A percentile compares a stretch with the other conserved stretches of the same genome.
Conservation (phyloP, 139 green algal genomes). For the Yamagishiella unicocca region DNA sequence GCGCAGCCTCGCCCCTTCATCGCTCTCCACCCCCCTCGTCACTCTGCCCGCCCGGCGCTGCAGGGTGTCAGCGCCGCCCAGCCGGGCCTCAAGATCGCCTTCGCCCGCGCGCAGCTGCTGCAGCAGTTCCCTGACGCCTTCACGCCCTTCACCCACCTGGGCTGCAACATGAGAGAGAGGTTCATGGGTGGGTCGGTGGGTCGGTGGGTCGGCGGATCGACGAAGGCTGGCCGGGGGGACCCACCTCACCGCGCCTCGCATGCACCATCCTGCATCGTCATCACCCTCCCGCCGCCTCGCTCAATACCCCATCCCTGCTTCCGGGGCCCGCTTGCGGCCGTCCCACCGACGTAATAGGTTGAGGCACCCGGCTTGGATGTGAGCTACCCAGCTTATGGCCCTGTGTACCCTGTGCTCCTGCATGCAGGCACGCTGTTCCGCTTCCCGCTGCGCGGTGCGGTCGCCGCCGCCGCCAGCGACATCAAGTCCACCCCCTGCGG, state of each 20-base stretch:
- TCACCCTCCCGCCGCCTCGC: not conserved
- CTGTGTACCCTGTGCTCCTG: too few species aligned
- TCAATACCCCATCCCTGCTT: not conserved
- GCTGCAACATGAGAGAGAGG: conserved; percentile 23
- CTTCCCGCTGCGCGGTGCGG: conserved; percentile 76
- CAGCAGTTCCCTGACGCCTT: conserved; percentile 85
- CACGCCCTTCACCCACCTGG: conserved; percentile 64
- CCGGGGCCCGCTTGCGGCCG: too few species aligned
- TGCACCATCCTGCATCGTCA: too few species aligned
- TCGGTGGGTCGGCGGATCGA: not conserved
- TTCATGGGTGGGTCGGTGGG: conserved; percentile 12
- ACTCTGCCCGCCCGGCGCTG: too few species aligned
- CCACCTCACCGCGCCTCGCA: too few species aligned
- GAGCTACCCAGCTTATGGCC: too few species aligned
- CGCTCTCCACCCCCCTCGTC: not conserved
- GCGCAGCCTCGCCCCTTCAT: too few species aligned
- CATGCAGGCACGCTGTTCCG: conserved; percentile 82
- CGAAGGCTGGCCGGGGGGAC: not conserved
- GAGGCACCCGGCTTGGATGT: too few species aligned
- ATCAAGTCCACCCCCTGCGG: conserved; percentile 71
- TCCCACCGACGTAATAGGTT: too few species aligned
- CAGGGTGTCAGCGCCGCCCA: conserved; percentile 67
- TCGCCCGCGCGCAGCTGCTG: conserved; percentile 68
- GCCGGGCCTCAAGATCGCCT: conserved; percentile 76
- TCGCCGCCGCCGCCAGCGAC: conserved; percentile 66